Conservation (phyloP, 2,329 filamentous ascomycete species). For the Orbilia blumenaviensis region DNA sequence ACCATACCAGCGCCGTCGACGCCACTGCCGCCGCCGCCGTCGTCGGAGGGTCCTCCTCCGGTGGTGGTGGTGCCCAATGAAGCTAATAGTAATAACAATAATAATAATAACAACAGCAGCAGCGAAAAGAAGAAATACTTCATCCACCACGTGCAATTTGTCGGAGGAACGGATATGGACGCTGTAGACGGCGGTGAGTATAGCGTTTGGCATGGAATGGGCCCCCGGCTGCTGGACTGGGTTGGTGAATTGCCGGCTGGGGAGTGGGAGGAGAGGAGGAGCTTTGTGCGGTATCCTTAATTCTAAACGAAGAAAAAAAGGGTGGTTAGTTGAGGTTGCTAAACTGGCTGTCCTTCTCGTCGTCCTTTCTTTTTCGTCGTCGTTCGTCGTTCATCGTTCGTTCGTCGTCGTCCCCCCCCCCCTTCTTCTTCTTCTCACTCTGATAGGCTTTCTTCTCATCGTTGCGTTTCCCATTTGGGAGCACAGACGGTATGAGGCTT, state of each 20-base stretch:
- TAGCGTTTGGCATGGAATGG: slow-evolving; percentile 56
- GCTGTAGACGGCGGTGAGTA: slow-evolving; percentile 48
- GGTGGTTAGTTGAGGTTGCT: no score
- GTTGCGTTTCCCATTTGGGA: no score
- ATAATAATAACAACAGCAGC: neutral
- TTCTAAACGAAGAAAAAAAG: neutral
- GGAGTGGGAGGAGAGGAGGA: slow-evolving; percentile 17
- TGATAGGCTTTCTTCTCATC: no score
- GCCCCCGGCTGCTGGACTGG: slow-evolving; percentile 53
- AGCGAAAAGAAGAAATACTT: slow-evolving; percentile 39
- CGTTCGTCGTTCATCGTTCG: no score
- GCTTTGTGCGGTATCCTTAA: slow-evolving; percentile 19
- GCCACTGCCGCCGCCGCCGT: no score
- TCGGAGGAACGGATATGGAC: slow-evolving; percentile 54
- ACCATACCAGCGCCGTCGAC: no score
- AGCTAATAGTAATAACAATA: neutral
- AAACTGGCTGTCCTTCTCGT: no score
- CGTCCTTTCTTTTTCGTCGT: no score
- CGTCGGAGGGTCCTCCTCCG: slow-evolving; percentile 2
- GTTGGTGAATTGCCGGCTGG: slow-evolving; percentile 31
- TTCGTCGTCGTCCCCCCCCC: no score
- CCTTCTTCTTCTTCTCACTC: no score
- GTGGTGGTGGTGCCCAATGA: neutral
- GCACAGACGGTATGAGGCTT: no score
- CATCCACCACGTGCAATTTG: slow-evolving; percentile 56